Evolutionary conservation across 1,284 basidiomycete species (phyloP), one percentile per base, ranked within the genome.

Genomic region (Apiotrichum laibachii): DNA sequence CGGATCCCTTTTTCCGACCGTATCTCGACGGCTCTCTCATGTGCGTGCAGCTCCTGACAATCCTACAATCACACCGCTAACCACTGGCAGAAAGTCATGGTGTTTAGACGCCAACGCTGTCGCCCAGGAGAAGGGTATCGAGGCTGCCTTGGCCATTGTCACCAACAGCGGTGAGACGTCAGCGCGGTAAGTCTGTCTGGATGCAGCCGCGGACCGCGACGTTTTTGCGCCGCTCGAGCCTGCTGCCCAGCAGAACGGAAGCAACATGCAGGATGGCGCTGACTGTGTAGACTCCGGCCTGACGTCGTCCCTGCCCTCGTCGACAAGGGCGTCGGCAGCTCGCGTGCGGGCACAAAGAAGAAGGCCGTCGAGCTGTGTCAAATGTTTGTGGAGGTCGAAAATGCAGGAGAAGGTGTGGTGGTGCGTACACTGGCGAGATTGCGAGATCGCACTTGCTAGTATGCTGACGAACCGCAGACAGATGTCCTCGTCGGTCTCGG

Each of bases 101-200:
- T 89, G 82, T 42, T 86, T 86, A 5, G 96, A 99, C 73, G 82
- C 92, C 1, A 99, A 99, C 78, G 96, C 90, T 15, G 95, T 98
- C 35, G 94, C 96, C 13, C 96, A 99, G 78, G 96, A 99, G 81
- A 97, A 96, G 76, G 96, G 90, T 39, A 84, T 96, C 21, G 89
- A 96, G 78, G 88, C 90, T 70, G 79, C 95, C 44, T 84, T 89
- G 65, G 82, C 88, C 16, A 85, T 97, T 64, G 87, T 97, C 65
- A 90, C 92, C 78, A 92, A 88, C 71, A 91, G 92, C 19, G 96
- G 95, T 58, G 91, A 94, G 80, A 86, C 83, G 49, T 87, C 89
- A 54, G 87, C 88, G 49, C 86, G 72, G 78, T 79, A 39, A 57
- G 77, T 66, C 9, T 6, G 8, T 2, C 11, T 11, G 26, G 26